These are phyloP conservation scores for Platismatia glauca DNA, from an alignment of 495 filamentous ascomycete genomes.

Conservation along the genomic window DNA sequence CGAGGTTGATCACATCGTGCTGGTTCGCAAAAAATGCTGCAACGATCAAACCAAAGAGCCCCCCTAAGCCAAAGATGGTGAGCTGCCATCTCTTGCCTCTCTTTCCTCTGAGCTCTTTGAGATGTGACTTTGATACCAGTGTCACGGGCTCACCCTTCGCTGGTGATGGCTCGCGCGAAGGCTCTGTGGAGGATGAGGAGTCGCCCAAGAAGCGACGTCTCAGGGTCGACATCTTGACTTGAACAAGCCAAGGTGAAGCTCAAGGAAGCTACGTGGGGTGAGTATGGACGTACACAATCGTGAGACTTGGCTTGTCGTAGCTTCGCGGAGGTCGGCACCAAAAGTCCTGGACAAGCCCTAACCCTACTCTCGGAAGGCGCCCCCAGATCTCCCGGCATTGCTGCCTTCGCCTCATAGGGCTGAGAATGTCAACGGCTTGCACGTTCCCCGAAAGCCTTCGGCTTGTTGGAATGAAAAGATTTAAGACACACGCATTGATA, in stretches of 20 bases:
- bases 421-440: neutral
- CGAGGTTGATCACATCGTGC: conserved; percentile 76
- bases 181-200: conserved; percentile 16
- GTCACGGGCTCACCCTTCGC: conserved; percentile 35
- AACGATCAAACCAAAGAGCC: conserved; percentile 69
- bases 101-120: conserved; percentile 21
- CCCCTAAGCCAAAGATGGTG: conserved; percentile 75
- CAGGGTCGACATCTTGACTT: conserved; percentile 31
- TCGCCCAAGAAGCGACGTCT: conserved; percentile 38
- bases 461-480: neutral
- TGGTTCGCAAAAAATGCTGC: conserved; percentile 78
- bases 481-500: neutral
- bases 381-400: neutral
- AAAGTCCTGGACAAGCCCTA: too few species aligned
- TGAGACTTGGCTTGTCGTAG: neutral
- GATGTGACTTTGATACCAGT: conserved; percentile 28
- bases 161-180: conserved; percentile 37
- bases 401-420: neutral
- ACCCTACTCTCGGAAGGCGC: too few species aligned
- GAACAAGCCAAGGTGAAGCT: neutral
- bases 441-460: neutral
- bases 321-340: too few species aligned
- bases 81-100: conserved; percentile 60
- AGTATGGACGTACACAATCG: neutral
- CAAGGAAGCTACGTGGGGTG: neutral